Evolutionary conservation across 1,284 basidiomycete species (phyloP).

Genomic region (Heliocybe sulcata): DNA sequence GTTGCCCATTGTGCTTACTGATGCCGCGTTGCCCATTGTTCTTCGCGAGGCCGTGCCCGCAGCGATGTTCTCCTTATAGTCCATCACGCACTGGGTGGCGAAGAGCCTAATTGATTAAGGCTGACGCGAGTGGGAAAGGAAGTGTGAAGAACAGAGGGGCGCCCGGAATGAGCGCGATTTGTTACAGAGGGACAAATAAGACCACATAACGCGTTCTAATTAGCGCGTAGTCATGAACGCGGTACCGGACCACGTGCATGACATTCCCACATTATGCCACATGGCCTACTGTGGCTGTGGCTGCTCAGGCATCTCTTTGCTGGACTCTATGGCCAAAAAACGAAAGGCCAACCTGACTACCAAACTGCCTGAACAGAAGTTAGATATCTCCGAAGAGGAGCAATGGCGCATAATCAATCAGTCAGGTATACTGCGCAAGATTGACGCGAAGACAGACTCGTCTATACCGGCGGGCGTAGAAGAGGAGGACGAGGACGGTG

Average conservation of each 20-base stretch:
- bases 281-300: background rate
- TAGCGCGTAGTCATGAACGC: background rate
- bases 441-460: constrained; percentile 13
- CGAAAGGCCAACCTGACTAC: background rate
- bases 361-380: background rate
- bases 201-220: background rate
- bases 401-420: constrained; percentile 70
- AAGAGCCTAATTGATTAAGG: background rate
- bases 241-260: background rate
- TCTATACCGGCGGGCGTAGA: constrained; percentile 6
- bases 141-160: background rate
- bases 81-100: constrained; percentile 11
- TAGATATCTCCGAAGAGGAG: constrained; percentile 62
- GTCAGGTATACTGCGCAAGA: constrained; percentile 52
- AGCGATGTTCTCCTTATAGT: constrained; percentile 21
- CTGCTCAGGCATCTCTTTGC: background rate
- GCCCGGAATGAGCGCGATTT: background rate
- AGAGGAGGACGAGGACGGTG: constrained; percentile 26
- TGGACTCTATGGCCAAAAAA: background rate
- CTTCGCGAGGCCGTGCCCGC: constrained; percentile 6
- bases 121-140: constrained; percentile 2
- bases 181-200: background rate
- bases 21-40: constrained; percentile 4
- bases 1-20: constrained; percentile 5
- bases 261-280: no score